Base-by-base conservation (phyloP, 768 basidiomycete species). In the Leucocoprinus birnbaumii region DNA sequence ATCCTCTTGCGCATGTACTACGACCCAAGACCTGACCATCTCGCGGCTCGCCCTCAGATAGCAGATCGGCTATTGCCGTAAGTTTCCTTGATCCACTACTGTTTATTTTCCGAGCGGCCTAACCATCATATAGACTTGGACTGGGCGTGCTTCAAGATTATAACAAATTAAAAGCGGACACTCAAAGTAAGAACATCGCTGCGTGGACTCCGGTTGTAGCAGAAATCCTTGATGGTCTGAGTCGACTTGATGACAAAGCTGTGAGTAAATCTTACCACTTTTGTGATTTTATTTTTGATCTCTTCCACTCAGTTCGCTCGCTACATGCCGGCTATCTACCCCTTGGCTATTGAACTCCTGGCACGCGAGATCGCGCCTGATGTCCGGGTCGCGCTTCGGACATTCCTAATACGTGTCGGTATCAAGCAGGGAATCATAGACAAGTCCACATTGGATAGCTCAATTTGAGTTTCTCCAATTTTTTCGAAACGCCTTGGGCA, bases 151-250 rank as follows among this genome's bases (percentile, higher is more conserved):
- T 99, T 52, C 84, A 86, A 62, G 94, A 97, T 69, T 99, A 93
- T 71, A 91, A 86, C 65, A 89, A 89, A 63, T 78, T 99, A 51
- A 89, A 90, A 44, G 70, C 86, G 2, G 96, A 98, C 57, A 93
- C 86, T 2, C 96, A 98, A 71, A 85, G 85, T 49, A 93, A 98
- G 72, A 98, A 97, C 66, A 95, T 99, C 56, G 70, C 85, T 13
- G 96, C 97, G 0, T 99, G 97, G 97, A 96, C 93, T 19, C 97
- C 97, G n/a, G 97, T 99, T 26, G 88, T 98, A n/a, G 87, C 87
- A 9, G 95, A 98, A 66, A 91, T 97, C 46, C 65, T 99, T 8
- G 86, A 91, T 55, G 97, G 97, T 6, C 94, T 93, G 66, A 86
- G 86, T 66, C 80, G 81, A 19, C 91, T 98, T 60, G 94, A 98